These are phyloP conservation scores for Dactylella cylindrospora DNA, from an alignment of 2,329 filamentous ascomycete genomes.

Conservation along the genomic window DNA sequence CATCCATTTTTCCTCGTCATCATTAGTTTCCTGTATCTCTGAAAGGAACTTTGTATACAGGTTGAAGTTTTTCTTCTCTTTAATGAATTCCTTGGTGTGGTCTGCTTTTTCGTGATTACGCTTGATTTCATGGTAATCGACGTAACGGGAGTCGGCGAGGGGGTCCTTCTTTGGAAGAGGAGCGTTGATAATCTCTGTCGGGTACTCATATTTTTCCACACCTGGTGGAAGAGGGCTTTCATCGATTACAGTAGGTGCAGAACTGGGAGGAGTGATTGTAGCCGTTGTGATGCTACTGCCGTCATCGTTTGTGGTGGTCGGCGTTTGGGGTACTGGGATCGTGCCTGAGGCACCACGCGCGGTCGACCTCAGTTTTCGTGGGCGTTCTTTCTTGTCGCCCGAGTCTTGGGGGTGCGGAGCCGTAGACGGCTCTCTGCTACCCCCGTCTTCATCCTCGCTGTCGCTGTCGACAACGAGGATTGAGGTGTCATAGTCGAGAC, in stretches of 20 bases:
- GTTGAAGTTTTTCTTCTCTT: conserved; percentile 21
- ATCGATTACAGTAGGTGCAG: background rate
- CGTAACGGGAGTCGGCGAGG: conserved; percentile 24
- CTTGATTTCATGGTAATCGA: conserved; percentile 10
- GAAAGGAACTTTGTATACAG: conserved; percentile 27
- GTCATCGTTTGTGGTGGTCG: too few relatives aligned
- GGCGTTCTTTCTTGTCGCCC: background rate
- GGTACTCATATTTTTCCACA: conserved; percentile 21
- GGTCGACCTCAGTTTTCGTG: conserved; percentile 17
- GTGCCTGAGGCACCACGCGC: conserved; percentile 3
- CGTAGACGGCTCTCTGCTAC: too few relatives aligned
- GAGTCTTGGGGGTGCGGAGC: background rate
- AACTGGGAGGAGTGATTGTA: background rate
- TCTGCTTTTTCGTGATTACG: conserved; percentile 7
- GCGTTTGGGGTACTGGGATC: too few relatives aligned
- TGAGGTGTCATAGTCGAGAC: background rate
- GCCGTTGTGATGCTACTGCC: too few relatives aligned
- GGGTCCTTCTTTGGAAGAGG: conserved; percentile 16
- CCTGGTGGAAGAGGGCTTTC: background rate
- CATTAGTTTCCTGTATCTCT: conserved; percentile 9
- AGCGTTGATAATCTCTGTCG: conserved; percentile 10
- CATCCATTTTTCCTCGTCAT: conserved; percentile 24
- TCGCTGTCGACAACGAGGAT: conserved; percentile 10
- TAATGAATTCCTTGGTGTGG: conserved; percentile 9
- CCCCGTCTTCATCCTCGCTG: conserved; percentile 9